Percentiles rank a stretch among this genome's conserved stretches.
phyloP scores from a whole-genome alignment of 2,329 filamentous ascomycete species.

The Botryotinia calthae region DNA sequence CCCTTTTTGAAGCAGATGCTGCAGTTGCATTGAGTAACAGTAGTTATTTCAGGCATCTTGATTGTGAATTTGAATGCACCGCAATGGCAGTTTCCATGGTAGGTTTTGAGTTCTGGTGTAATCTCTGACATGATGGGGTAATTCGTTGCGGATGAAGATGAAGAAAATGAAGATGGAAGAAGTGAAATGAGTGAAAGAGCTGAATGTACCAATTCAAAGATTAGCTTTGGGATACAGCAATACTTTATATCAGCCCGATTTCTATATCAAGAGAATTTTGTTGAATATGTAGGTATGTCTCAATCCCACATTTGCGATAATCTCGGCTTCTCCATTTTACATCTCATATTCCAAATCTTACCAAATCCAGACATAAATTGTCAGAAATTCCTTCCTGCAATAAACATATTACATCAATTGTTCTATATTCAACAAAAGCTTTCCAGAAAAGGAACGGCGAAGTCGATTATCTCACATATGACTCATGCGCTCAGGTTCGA shows the following conservation, averaged over 20 bases:
- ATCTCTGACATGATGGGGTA: background rate
- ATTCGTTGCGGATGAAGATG: background rate
- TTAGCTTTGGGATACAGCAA: background rate
- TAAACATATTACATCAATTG: background rate
- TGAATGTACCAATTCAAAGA: background rate
- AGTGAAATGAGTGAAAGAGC: background rate
- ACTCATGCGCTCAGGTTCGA: background rate
- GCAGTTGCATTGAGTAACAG: slow-evolving; percentile 60
- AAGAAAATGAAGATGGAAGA: background rate
- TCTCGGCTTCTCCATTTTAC: no score
- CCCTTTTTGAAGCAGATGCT: slow-evolving; percentile 59
- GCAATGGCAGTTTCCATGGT: slow-evolving; percentile 60
- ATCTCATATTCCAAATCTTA: background rate
- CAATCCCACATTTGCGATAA: background rate
- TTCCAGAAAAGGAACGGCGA: background rate
- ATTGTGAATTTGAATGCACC: slow-evolving; percentile 52
- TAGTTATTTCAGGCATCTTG: slow-evolving; percentile 55
- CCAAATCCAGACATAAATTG: background rate
- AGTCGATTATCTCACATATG: background rate
- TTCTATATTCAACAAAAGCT: background rate
- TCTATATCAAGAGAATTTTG: background rate
- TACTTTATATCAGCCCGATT: background rate
- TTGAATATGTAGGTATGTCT: background rate
- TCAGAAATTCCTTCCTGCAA: background rate
- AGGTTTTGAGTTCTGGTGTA: slow-evolving; percentile 26